These are phyloP conservation scores for Suhomyces tanzawaensis DNA, from an alignment of 805 yeast genomes.

Conservation along the genomic window DNA sequence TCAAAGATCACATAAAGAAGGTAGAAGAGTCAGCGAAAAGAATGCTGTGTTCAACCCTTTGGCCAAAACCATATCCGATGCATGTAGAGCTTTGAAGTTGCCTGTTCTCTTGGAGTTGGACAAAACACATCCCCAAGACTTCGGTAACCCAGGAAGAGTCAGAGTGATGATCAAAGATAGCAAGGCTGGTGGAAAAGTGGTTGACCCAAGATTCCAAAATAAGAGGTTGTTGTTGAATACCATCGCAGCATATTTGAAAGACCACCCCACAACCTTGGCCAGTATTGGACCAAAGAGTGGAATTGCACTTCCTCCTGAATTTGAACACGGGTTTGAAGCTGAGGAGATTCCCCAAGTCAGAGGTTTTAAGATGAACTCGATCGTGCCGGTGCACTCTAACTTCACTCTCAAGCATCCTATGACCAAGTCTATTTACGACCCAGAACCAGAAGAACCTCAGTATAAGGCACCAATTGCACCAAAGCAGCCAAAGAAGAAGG, in stretches of 20 bases:
- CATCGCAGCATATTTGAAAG: conserved; percentile 58
- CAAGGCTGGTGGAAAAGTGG: conserved; percentile 38
- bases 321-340: conserved; percentile 49
- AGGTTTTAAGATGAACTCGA: conserved; percentile 81
- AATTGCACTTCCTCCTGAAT: conserved; percentile 65
- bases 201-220: conserved; percentile 27
- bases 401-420: conserved; percentile 81
- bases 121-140: conserved; percentile 93
- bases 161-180: conserved; percentile 60
- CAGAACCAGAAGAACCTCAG: conserved; percentile 34
- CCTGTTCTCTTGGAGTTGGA: conserved; percentile 66
- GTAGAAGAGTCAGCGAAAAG: conserved; percentile 73
- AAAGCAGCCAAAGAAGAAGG: conserved; percentile 52
- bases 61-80: conserved; percentile 80
- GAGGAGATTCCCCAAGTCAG: conserved; percentile 71
- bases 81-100: conserved; percentile 44
- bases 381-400: conserved; percentile 85
- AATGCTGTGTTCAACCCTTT: conserved; percentile 82
- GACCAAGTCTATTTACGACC: conserved; percentile 66
- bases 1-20: conserved; percentile 70
- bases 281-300: conserved; percentile 51
- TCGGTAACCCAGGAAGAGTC: conserved; percentile 96
- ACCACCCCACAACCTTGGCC: conserved; percentile 66
- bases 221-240: conserved; percentile 66
- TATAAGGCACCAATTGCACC: conserved; percentile 36